phyloP scores from a whole-genome alignment of 2,329 filamentous ascomycete genomes.

The Chrysoporthe cubensis region DNA sequence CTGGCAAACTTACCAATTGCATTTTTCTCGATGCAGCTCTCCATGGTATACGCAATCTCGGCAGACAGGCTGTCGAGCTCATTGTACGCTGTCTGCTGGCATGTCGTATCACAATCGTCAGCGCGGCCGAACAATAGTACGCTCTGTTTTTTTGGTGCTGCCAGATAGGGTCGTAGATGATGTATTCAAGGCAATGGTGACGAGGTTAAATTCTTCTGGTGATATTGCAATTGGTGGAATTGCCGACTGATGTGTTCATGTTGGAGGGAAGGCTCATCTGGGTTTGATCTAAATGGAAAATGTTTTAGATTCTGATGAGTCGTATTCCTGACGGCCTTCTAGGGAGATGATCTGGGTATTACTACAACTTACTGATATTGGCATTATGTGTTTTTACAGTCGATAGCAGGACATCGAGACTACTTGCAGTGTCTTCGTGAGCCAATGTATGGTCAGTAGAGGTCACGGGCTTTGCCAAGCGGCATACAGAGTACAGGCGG shows the following conservation, averaged over 20 bases:
- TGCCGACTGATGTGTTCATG: background rate
- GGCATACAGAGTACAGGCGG: background rate
- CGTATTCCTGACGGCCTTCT: too few relatives aligned
- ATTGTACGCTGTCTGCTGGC: background rate
- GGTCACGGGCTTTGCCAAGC: slow-evolving; percentile 3
- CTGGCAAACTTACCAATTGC: slow-evolving; percentile 4
- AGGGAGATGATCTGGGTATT: background rate
- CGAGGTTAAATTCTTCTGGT: background rate
- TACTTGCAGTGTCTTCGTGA: background rate
- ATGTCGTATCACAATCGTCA: slow-evolving; percentile 1
- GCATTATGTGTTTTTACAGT: slow-evolving; percentile 8
- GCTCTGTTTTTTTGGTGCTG: background rate
- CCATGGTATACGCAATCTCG: slow-evolving; percentile 10
- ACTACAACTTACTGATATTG: slow-evolving; percentile 4
- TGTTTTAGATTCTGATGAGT: background rate
- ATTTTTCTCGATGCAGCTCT: slow-evolving; percentile 4
- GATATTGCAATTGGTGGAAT: slow-evolving; percentile 3
- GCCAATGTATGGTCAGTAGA: background rate
- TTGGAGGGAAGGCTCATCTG: background rate
- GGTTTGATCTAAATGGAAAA: background rate
- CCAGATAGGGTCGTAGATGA: background rate
- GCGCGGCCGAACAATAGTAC: background rate
- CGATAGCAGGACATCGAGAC: background rate
- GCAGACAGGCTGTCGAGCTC: slow-evolving; percentile 7
- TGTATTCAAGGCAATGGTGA: slow-evolving; percentile 6